These are phyloP conservation scores for Viola odorata DNA, from an alignment of 345 rosid species.

Conservation along the genomic window DNA sequence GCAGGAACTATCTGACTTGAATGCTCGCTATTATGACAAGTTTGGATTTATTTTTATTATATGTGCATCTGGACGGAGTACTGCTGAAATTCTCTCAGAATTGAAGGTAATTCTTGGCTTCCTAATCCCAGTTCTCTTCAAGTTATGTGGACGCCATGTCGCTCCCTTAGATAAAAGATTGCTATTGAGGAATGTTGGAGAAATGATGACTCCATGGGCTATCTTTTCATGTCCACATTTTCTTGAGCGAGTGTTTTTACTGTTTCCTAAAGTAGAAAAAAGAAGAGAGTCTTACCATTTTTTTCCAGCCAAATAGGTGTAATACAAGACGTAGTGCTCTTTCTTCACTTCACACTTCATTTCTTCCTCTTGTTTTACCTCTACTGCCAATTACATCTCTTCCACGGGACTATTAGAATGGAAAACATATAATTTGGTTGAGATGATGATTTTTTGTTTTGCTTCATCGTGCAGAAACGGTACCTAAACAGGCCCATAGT, in stretches of 20 bases:
- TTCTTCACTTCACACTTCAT: neutral
- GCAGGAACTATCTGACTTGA: neutral
- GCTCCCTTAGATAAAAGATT: neutral
- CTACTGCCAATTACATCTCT: neutral
- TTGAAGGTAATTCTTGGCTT: too few relatives aligned
- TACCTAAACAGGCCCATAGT: slow-evolving; percentile 65
- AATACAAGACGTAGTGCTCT: neutral
- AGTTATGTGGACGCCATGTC: neutral
- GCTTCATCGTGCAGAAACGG: slow-evolving; percentile 49
- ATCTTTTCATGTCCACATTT: too few relatives aligned
- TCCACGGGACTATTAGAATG: neutral
- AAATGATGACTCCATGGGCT: too few relatives aligned
- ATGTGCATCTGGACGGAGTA: too few relatives aligned
- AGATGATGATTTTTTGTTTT: slow-evolving; percentile 2
- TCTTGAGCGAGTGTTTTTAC: too few relatives aligned
- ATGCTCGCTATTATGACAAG: neutral
- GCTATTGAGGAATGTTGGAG: neutral
- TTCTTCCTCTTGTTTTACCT: neutral
- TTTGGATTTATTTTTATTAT: neutral
- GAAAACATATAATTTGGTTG: neutral
- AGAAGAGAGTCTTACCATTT: too few relatives aligned
- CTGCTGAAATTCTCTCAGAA: too few relatives aligned
- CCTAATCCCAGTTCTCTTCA: neutral
- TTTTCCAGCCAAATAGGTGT: neutral
- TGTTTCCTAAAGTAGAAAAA: too few relatives aligned